A percentile compares a stretch with the other conserved stretches of the same genome.
Evolutionary conservation across 176 grass and related monocot genomes (phyloP).

Genomic region (Aegilops tauschii): DNA sequence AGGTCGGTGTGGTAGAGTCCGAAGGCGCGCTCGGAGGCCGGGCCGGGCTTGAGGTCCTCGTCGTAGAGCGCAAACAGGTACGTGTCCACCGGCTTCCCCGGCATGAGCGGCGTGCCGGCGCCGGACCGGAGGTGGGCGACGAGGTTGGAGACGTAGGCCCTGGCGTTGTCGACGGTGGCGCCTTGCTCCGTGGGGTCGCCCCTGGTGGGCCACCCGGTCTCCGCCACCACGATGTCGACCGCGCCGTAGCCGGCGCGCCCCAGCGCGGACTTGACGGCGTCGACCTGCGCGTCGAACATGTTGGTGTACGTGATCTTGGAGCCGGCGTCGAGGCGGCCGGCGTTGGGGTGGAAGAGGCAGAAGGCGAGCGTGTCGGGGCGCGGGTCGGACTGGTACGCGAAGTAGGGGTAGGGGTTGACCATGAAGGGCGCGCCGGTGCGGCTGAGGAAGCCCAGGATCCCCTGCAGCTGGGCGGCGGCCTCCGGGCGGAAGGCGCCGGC

Average conservation of each 20-base stretch:
- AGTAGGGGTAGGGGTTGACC: constrained; percentile 97
- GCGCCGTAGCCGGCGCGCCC: constrained; percentile 45
- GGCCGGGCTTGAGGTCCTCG: constrained; percentile 90
- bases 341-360: constrained; percentile 88
- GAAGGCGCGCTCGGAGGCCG: constrained; percentile 80
- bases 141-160: constrained; percentile 62
- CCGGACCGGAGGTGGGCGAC: constrained; percentile 73
- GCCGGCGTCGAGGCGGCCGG: constrained; percentile 68
- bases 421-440: constrained; percentile 76
- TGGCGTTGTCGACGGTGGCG: constrained; percentile 70
- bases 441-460: constrained; percentile 71
- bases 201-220: constrained; percentile 85
- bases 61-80: constrained; percentile 97
- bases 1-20: constrained; percentile 84
- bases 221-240: constrained; percentile 81
- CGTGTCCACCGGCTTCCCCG: constrained; percentile 69
- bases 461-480: constrained; percentile 51
- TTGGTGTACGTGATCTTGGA: constrained; percentile 76
- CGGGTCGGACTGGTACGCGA: constrained; percentile 88
- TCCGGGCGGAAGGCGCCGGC: constrained; percentile 72
- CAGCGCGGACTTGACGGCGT: constrained; percentile 76
- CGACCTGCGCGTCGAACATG: constrained; percentile 99
- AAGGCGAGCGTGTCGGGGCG: constrained; percentile 86
- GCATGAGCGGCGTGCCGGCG: constrained; percentile 80
- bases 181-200: constrained; percentile 68